Evolutionary conservation across 805 yeast species (phyloP).

Genomic region (Myxozyma neotropica): DNA sequence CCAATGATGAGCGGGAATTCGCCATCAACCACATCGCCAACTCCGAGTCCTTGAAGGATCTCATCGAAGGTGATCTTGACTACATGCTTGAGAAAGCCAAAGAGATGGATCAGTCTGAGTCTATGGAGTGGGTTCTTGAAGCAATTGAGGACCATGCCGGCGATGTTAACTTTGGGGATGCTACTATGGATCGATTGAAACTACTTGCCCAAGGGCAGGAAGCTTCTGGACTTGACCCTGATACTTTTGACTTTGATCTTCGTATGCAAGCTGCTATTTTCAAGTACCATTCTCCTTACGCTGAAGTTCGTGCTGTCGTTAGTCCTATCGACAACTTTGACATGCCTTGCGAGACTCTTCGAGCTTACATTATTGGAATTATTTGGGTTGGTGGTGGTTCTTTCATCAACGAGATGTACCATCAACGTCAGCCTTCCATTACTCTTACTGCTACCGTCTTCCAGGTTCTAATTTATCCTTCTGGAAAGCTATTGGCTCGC

Average conservation of each 20-base stretch:
- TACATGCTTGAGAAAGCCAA: conserved; percentile 3
- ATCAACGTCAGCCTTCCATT: conserved; percentile 58
- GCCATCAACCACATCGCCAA: conserved; percentile 4
- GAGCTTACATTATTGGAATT: conserved; percentile 55
- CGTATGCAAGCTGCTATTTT: conserved; percentile 20
- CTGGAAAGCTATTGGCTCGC: conserved; percentile 52
- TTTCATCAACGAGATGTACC: conserved; percentile 60
- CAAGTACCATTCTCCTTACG: conserved; percentile 42
- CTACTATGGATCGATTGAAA: conserved; percentile 43
- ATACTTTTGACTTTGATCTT: conserved; percentile 13
- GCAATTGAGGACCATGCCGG: conserved; percentile 40
- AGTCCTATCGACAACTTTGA: conserved; percentile 48
- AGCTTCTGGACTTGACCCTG: conserved; percentile 8
- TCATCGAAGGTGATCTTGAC: conserved; percentile 10
- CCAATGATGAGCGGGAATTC: conserved; percentile 14
- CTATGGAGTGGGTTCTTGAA: conserved; percentile 10
- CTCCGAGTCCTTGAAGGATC: conserved; percentile 1
- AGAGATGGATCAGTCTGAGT: conserved; percentile 3
- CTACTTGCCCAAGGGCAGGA: conserved; percentile 17
- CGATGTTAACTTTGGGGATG: conserved; percentile 51
- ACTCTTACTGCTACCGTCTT: conserved; percentile 55
- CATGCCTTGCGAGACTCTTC: conserved; percentile 52
- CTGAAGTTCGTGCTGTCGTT: conserved; percentile 49
- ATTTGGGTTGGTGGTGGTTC: conserved; percentile 59
- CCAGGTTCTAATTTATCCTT: conserved; percentile 61